Evolutionary conservation across 2,329 filamentous ascomycete genomes (phyloP), one percentile per base, ranked within the genome.

Genomic region (Cordyceps javanica): DNA sequence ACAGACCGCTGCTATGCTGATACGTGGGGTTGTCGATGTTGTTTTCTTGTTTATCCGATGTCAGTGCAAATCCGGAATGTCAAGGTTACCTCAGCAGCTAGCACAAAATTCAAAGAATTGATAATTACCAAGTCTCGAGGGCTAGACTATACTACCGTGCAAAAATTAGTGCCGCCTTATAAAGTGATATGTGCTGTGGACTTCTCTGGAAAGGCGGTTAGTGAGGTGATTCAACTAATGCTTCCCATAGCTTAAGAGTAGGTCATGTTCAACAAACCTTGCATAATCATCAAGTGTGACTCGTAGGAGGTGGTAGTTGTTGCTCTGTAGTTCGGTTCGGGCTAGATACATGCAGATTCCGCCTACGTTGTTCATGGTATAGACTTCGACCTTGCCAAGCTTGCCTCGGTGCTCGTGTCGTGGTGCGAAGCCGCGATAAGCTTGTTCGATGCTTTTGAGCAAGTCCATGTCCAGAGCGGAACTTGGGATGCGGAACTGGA

Each of bases 401-500:
- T 50, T 39, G 48, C 57, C 56, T n/a, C 56, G 44, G 25, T 14
- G 42, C 38, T 44, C 32, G 39, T 60, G 58, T 6, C 34, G 19
- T 25, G 63, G 61, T 14, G 62, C 60, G 39, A 62, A 60, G 8
- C 58, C 54, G 10, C 39, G n/a, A 42, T 62, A 62, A 7, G 39
- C 16, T 57, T 60, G 45, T 41, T 34, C n/a, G 49, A 58, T 62
- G 28, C 59, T 55, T 45, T 57, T 50, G 13, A 63, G 4, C 23
- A 58, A 34, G 23, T 60, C 48, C 36, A 62, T 50, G 26, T 58
- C 45, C 14, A 65, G 30, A 30, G 45, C 23, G 25, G 34, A 52
- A 9, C 13, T n/a, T 26, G 48, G 10, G 25, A 48, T n/a, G 57
- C 63, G 61, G 45, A 64, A 65, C 38, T 65, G 60, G 45, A 64